Evolutionary conservation across 805 yeast genomes (phyloP).

Genomic region (Yarrowia yakushimensis): DNA sequence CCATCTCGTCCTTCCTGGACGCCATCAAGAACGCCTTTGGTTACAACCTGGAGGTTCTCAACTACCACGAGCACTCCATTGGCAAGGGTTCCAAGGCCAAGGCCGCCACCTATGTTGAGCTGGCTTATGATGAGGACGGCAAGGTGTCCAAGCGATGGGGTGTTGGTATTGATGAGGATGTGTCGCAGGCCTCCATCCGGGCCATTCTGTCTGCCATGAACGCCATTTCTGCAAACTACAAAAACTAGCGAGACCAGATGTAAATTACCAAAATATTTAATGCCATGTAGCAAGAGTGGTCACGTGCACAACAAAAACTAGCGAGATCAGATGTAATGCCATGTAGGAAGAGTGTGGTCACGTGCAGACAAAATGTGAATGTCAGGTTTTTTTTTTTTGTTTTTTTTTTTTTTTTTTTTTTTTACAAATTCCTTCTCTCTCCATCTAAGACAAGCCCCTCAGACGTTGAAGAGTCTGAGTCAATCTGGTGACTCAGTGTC

Average conservation of each 20-base stretch:
- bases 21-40: conserved; percentile 53
- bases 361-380: too few relatives aligned
- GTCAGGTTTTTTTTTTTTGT: too few relatives aligned
- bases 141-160: conserved; percentile 63
- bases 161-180: conserved; percentile 88
- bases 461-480: too few relatives aligned
- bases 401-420: too few relatives aligned
- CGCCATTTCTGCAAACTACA: conserved; percentile 31
- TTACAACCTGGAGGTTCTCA: conserved; percentile 55
- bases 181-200: conserved; percentile 73
- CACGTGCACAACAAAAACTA: neutral
- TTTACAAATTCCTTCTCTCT: too few relatives aligned
- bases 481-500: too few relatives aligned
- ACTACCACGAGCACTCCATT: conserved; percentile 76
- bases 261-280: too few relatives aligned
- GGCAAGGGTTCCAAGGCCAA: conserved; percentile 67
- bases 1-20: conserved; percentile 68
- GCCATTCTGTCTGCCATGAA: conserved; percentile 43
- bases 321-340: too few relatives aligned
- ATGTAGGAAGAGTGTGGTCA: too few relatives aligned
- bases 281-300: too few relatives aligned
- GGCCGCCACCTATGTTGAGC: conserved; percentile 77
- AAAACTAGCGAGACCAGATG: too few relatives aligned
- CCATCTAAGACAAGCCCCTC: too few relatives aligned
- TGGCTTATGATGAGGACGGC: conserved; percentile 47